Evolutionary conservation across 345 rosid species (phyloP).

Genomic region (Orychophragmus violaceus): DNA sequence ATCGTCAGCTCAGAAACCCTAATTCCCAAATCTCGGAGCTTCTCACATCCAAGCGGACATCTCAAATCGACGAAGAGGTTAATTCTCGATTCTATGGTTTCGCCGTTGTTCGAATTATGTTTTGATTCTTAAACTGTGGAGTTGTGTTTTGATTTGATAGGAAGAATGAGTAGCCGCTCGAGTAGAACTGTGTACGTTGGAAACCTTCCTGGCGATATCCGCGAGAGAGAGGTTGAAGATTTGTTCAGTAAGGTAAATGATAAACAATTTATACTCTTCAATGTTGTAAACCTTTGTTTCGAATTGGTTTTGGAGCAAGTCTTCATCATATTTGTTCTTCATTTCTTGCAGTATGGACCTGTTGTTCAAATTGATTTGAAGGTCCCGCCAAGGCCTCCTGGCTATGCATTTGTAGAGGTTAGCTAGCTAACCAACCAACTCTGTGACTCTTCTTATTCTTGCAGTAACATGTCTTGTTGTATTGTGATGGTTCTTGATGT

Average conservation of each 20-base stretch:
- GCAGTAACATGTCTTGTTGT: not conserved
- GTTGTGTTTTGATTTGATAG: not conserved
- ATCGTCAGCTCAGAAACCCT: not conserved
- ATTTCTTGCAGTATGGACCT: conserved; percentile 95
- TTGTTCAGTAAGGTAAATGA: conserved; percentile 63
- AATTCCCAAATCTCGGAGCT: not conserved
- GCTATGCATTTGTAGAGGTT: conserved; percentile 95
- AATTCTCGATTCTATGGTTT: not conserved
- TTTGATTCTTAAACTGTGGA: not conserved
- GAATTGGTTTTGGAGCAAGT: no score
- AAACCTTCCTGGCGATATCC: no score
- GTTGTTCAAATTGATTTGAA: conserved; percentile 80
- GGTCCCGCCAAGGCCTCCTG: no score
- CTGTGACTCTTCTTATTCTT: no score
- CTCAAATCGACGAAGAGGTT: conserved; percentile 16
- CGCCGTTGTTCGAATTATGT: not conserved
- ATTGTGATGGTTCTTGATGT: no score
- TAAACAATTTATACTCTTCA: not conserved
- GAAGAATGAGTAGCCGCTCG: conserved; percentile 70
- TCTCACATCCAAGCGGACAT: not conserved
- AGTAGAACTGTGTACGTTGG: conserved; percentile 84
- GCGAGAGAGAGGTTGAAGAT: no score
- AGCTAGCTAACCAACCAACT: not conserved
- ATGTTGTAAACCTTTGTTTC: no score
- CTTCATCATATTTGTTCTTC: no score